Evolutionary conservation across 192 early-diverging fungal species (phyloP).

Genomic region (Rhizophagus sp.): DNA sequence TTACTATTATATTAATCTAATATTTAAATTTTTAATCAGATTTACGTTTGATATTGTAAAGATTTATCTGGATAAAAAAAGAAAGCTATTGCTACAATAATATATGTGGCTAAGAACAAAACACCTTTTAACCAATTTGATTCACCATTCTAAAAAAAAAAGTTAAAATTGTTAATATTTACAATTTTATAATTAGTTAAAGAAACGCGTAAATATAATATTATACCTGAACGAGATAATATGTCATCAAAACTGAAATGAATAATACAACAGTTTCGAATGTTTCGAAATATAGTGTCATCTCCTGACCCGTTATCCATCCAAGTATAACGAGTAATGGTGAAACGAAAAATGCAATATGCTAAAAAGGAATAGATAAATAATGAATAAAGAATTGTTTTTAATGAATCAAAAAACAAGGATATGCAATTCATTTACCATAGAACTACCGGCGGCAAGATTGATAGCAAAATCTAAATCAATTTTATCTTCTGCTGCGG

Average conservation of each 20-base stretch:
- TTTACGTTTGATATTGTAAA: too few species aligned
- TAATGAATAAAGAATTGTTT: background rate
- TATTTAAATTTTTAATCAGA: too few species aligned
- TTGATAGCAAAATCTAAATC: constrained; percentile 80
- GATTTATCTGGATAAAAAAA: too few species aligned
- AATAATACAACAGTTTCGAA: constrained; percentile 86
- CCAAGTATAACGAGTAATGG: constrained; percentile 73
- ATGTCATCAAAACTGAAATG: constrained; percentile 72
- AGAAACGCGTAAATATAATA: background rate
- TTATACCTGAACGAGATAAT: constrained; percentile 62
- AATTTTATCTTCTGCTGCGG: constrained; percentile 80
- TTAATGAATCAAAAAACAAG: background rate
- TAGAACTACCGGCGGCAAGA: constrained; percentile 84
- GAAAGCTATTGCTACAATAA: constrained; percentile 80
- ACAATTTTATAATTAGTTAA: constrained; percentile 37
- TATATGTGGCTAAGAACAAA: constrained; percentile 78
- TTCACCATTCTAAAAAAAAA: constrained; percentile 66
- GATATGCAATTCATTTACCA: constrained; percentile 33
- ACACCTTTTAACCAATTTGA: constrained; percentile 95
- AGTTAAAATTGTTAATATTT: constrained; percentile 29
- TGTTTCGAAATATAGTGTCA: constrained; percentile 83
- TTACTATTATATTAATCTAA: too few species aligned
- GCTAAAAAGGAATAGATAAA: constrained; percentile 31
- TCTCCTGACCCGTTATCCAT: constrained; percentile 77
- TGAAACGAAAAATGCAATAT: constrained; percentile 82